Evolutionary conservation across 1,284 basidiomycete genomes (phyloP).

Genomic region (Pseudozyma sp.): DNA sequence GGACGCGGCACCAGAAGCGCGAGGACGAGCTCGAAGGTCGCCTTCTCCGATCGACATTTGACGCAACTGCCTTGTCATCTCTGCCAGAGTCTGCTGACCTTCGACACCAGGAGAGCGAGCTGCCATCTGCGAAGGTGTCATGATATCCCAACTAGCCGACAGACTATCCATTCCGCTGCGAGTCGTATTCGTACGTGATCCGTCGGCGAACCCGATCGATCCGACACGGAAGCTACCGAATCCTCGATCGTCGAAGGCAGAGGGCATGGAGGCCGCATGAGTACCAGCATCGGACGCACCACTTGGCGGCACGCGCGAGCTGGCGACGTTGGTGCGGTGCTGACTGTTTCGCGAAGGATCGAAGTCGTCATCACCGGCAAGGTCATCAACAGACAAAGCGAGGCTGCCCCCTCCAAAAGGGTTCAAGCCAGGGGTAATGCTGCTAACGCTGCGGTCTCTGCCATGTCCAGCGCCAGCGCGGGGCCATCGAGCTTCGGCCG

Average conservation of each 20-base stretch:
- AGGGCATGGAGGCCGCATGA: conserved; percentile 57
- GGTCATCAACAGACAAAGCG: conserved; percentile 58
- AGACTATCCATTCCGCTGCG: conserved; percentile 36
- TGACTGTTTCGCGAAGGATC: conserved; percentile 14
- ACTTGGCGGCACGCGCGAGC: conserved; percentile 22
- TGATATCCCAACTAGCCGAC: conserved; percentile 49
- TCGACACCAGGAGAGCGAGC: conserved; percentile 25
- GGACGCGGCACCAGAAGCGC: conserved; percentile 6
- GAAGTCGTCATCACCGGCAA: conserved; percentile 41
- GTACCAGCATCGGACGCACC: conserved; percentile 28
- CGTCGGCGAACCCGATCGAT: conserved; percentile 19
- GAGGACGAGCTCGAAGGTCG: conserved; percentile 6
- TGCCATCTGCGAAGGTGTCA: conserved; percentile 32
- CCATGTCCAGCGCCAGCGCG: conserved; percentile 16
- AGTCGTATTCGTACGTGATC: conserved; percentile 1
- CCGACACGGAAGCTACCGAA: conserved; percentile 19
- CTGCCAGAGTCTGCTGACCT: conserved; percentile 30
- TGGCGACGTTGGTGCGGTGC: neutral
- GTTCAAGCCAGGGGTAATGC: conserved; percentile 29
- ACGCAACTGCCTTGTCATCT: conserved; percentile 42
- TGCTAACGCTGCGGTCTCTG: conserved; percentile 36
- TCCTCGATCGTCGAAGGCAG: conserved; percentile 29
- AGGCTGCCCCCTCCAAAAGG: conserved; percentile 49
- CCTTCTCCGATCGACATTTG: conserved; percentile 43
- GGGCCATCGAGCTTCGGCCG: conserved; percentile 16